These are phyloP conservation scores for Cladorrhinum samala DNA, from an alignment of 495 filamentous ascomycete genomes.

Conservation along the genomic window DNA sequence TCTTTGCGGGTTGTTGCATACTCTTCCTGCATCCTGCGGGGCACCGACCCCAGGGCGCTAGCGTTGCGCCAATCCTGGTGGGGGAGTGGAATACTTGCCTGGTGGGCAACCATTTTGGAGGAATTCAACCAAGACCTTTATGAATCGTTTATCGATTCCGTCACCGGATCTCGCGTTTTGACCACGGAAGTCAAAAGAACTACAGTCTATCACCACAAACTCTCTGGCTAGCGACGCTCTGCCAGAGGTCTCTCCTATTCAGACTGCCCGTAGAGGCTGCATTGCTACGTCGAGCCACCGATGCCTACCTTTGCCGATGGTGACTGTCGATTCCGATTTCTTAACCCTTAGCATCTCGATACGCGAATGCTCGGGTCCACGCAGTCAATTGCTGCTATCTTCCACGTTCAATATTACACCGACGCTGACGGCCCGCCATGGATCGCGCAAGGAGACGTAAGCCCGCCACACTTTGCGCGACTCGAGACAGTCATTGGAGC, in stretches of 20 bases:
- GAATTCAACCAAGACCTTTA: constrained; percentile 15
- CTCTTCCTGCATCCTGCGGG: no score
- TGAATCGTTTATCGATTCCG: constrained; percentile 23
- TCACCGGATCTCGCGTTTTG: constrained; percentile 19
- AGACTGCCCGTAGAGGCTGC: constrained; percentile 18
- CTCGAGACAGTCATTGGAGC: background rate
- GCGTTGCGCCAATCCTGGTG: constrained; percentile 11
- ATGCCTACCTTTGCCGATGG: constrained; percentile 43
- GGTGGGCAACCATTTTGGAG: constrained; percentile 1
- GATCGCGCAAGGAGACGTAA: constrained; percentile 80
- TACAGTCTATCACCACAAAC: constrained; percentile 7
- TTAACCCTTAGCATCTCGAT: constrained; percentile 42
- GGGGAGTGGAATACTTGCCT: background rate
- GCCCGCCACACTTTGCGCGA: constrained; percentile 17
- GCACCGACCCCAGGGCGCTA: constrained; percentile 8
- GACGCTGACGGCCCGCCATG: constrained; percentile 50
- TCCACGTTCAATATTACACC: constrained; percentile 17
- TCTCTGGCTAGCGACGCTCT: background rate
- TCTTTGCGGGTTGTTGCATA: no score
- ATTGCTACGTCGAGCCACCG: constrained; percentile 28
- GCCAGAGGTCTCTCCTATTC: background rate
- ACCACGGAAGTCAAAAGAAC: constrained; percentile 1
- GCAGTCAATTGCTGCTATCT: background rate
- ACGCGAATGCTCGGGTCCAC: constrained; percentile 36
- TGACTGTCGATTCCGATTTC: constrained; percentile 39